phyloP scores from a whole-genome alignment of 2,329 filamentous ascomycete genomes.

The Seiridium cupressi region DNA sequence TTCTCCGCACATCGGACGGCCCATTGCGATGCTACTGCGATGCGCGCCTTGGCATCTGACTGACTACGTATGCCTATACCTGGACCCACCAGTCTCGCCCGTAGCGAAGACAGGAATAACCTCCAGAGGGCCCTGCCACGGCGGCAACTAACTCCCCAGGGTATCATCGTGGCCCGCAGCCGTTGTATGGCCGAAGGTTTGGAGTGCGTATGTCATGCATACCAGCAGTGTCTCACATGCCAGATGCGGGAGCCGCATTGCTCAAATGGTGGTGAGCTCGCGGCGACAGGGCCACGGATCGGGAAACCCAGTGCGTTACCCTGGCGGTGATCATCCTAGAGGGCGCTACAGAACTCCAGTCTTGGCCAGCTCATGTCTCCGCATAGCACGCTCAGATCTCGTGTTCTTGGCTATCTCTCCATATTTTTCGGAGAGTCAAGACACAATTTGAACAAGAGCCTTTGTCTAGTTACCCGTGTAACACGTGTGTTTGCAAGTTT shows the following conservation, averaged over 20 bases:
- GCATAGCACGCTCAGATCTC: background rate
- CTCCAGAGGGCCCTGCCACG: background rate
- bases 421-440: background rate
- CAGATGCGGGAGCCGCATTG: constrained; percentile 1
- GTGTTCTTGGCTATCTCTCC: background rate
- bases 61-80: background rate
- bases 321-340: background rate
- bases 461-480: no score
- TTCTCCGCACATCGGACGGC: background rate
- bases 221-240: background rate
- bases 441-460: no score
- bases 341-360: background rate
- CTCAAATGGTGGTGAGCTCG: background rate
- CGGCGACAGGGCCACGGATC: background rate
- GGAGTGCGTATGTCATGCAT: background rate
- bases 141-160: background rate
- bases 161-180: background rate
- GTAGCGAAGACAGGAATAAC: background rate
- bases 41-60: no score
- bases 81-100: no score
- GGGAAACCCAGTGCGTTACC: background rate
- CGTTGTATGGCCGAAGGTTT: background rate
- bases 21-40: background rate
- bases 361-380: background rate
- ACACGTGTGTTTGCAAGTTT: no score